These are phyloP conservation scores for Suillus variegatus DNA, from an alignment of 768 basidiomycete genomes.

Conservation along the genomic window DNA sequence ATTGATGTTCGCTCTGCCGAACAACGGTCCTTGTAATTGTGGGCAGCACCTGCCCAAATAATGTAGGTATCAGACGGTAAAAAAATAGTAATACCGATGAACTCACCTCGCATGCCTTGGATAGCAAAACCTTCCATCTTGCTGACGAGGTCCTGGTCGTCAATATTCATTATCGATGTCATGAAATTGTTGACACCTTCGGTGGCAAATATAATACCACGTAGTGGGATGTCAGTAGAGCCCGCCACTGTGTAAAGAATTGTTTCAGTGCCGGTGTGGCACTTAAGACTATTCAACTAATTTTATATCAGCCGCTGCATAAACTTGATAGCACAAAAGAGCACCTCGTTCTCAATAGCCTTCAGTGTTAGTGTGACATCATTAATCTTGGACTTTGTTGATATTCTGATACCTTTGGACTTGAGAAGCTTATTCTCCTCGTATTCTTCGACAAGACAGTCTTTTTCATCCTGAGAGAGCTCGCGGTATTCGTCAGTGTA, in stretches of 20 bases:
- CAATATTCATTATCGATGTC: not conserved
- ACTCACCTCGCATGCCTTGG: constrained; percentile 10
- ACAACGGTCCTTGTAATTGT: not conserved
- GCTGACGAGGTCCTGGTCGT: constrained; percentile 8
- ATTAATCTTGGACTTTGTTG: not conserved
- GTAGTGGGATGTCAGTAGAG: not conserved
- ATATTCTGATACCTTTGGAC: not conserved
- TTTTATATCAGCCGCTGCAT: not conserved
- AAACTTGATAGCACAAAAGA: not conserved
- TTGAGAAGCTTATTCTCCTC: not conserved
- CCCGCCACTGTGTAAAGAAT: not conserved
- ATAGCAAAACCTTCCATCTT: constrained; percentile 13
- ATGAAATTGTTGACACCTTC: not conserved
- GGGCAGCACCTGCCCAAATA: not conserved
- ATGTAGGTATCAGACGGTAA: not conserved
- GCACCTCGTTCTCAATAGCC: not conserved
- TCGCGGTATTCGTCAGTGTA: not conserved
- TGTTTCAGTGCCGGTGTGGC: not conserved
- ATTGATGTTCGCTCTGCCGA: not conserved
- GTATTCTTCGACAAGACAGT: not conserved
- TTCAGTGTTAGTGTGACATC: not conserved
- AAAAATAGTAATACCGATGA: not conserved
- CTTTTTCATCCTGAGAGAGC: not conserved
- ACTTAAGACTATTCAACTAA: not conserved
- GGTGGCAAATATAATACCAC: not conserved